Evolutionary conservation across 192 early-diverging fungal genomes (phyloP), one percentile per base, ranked within the genome.

Genomic region (Mortierella alpina): DNA sequence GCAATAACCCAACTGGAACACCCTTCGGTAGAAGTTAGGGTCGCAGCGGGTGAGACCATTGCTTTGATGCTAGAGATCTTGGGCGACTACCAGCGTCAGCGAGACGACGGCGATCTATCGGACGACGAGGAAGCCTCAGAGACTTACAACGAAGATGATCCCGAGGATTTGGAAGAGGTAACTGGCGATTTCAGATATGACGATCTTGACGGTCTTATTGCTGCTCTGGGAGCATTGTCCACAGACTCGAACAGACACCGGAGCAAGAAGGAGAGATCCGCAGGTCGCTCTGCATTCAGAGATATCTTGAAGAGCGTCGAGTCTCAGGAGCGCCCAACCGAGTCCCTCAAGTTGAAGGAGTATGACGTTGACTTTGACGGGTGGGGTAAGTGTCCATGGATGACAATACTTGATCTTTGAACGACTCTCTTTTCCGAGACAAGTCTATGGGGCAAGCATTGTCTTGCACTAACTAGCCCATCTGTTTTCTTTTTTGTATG

Each of bases 41-140:
- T 93, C 13, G 90, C 91, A 13, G 83, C 90, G 4, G 93, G 90
- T 42, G 92, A 93, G 83, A 91, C 92, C 73, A 89, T 93, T 82
- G 93, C 92, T 0, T 72, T 93, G 52, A 86, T 93, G 80, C 86
- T 93, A 60, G 88, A 91, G 68, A 86, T 86, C 39, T 58, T 91
- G 14, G 57, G 80, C 48, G 62, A 84, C 8, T 75, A 76, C 23
- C 68, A 76, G 53, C 62, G 68, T 8, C 66, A 67, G 47, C 46
- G 67, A 4, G 59, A 81, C 20, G 67, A 68, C 10, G 73, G 69
- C 9, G 74, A 78, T 7, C 74, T 79, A 2, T 65, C 64, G 11
- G 81, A 84, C 46, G 66, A 73, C 44, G 80, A 73, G 58, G 70
- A 85, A 17, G 40, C 10, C 4, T 46, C 18, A 12, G 83, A 84